A percentile compares a stretch with the other conserved stretches of the same genome.
phyloP scores from a whole-genome alignment of 2,329 filamentous ascomycete genomes.

The Thelonectria blattea region DNA sequence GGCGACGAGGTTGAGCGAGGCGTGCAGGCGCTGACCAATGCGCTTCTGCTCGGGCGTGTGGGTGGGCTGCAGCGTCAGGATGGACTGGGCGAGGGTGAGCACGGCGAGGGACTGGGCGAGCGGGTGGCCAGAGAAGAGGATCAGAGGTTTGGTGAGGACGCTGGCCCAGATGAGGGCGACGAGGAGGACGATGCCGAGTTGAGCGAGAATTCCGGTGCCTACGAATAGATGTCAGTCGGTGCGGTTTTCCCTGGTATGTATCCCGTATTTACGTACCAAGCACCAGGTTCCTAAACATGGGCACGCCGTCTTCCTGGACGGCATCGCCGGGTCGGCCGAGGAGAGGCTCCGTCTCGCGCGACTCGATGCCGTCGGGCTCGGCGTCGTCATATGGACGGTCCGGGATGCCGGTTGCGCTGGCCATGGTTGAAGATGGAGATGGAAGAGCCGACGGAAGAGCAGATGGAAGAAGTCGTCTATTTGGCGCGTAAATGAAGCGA shows the following conservation, averaged over 20 bases:
- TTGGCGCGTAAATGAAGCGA: no score
- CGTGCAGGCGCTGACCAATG: conserved; percentile 67
- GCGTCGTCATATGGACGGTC: conserved; percentile 47
- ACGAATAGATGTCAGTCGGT: conserved; percentile 16
- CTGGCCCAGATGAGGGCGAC: conserved; percentile 77
- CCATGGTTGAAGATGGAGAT: conserved; percentile 55
- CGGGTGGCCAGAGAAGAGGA: conserved; percentile 89
- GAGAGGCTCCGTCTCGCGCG: conserved; percentile 50
- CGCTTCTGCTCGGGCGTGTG: conserved; percentile 76
- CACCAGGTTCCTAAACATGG: conserved; percentile 73
- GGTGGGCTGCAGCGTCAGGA: conserved; percentile 88
- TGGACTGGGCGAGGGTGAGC: conserved; percentile 77
- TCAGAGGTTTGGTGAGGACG: conserved; percentile 72
- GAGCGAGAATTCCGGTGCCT: conserved; percentile 84
- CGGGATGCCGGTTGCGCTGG: conserved; percentile 71
- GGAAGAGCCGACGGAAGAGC: no score
- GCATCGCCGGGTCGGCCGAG: conserved; percentile 71
- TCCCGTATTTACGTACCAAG: conserved; percentile 62
- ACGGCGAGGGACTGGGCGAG: conserved; percentile 72
- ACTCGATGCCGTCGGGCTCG: conserved; percentile 34
- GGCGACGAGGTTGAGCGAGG: conserved; percentile 70
- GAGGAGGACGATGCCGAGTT: conserved; percentile 79
- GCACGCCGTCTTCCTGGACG: conserved; percentile 68
- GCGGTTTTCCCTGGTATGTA: neutral
- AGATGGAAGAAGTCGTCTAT: neutral